Conservation (phyloP, 169 alveolate species). For the Cryptosporidium ryanae region DNA sequence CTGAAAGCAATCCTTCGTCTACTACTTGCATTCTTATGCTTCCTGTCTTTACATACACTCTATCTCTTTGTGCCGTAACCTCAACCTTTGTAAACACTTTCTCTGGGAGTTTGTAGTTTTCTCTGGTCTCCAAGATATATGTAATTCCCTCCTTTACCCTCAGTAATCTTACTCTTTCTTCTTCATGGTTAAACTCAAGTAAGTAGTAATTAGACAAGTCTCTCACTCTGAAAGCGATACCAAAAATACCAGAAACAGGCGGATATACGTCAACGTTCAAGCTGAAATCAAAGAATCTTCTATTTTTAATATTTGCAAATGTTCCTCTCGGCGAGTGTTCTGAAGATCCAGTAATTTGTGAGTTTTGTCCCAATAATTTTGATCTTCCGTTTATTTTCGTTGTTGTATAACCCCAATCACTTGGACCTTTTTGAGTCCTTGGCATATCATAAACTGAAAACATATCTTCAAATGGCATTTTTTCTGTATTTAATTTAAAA, state of each 20-base stretch:
- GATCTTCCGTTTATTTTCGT: slow-evolving; percentile 84
- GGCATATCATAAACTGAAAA: slow-evolving; percentile 85
- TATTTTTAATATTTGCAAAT: slow-evolving; percentile 84
- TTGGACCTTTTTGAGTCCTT: slow-evolving; percentile 83
- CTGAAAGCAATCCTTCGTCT: slow-evolving; percentile 87
- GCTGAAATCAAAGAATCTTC: slow-evolving; percentile 85
- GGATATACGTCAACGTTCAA: slow-evolving; percentile 81
- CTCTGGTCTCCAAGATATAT: slow-evolving; percentile 77
- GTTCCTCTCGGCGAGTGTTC: slow-evolving; percentile 85
- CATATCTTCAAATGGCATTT: slow-evolving; percentile 85
- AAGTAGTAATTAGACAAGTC: slow-evolving; percentile 87
- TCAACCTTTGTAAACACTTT: slow-evolving; percentile 16
- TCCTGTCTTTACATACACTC: slow-evolving; percentile 34
- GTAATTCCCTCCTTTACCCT: slow-evolving; percentile 86
- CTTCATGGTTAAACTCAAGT: slow-evolving; percentile 83
- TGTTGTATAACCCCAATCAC: slow-evolving; percentile 89
- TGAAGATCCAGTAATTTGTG: slow-evolving; percentile 81
- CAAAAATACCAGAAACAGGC: slow-evolving; percentile 83
- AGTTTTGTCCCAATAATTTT: slow-evolving; percentile 85
- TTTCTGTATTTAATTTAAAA: slow-evolving; percentile 81
- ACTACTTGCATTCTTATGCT: slow-evolving; percentile 76
- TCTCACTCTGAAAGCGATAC: slow-evolving; percentile 87
- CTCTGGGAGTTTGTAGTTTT: slow-evolving; percentile 12
- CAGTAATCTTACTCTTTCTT: slow-evolving; percentile 83
- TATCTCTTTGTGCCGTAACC: slow-evolving; percentile 49